Conservation (phyloP, 1,284 basidiomycete species). For the Peniophora sp. region DNA sequence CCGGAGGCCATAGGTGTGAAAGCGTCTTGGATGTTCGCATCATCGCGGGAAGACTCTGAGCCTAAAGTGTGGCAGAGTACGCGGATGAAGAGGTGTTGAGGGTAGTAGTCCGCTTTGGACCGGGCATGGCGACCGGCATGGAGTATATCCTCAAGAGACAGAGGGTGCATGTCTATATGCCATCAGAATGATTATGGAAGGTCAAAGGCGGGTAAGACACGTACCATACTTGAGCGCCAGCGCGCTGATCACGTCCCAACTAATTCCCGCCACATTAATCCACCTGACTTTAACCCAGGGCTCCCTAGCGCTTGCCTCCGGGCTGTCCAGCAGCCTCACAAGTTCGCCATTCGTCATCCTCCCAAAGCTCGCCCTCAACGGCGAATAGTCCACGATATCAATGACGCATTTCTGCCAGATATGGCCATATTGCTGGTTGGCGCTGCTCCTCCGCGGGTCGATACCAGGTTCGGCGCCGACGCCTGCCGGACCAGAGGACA, state of each 20-base stretch:
- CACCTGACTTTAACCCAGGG: constrained; percentile 58
- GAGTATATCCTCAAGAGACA: constrained; percentile 62
- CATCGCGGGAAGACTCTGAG: constrained; percentile 17
- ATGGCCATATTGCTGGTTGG: constrained; percentile 42
- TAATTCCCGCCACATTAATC: constrained; percentile 65
- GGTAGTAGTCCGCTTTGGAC: constrained; percentile 66
- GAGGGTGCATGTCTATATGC: constrained; percentile 51
- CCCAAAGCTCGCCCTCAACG: constrained; percentile 38
- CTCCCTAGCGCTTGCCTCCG: constrained; percentile 30
- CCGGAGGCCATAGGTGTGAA: background rate
- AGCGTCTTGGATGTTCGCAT: constrained; percentile 3
- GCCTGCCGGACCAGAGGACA: constrained; percentile 22
- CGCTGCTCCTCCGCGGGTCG: constrained; percentile 45
- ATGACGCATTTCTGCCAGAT: constrained; percentile 51
- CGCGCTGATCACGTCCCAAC: constrained; percentile 64
- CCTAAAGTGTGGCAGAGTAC: constrained; percentile 50
- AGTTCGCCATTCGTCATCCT: constrained; percentile 52
- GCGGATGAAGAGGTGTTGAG: constrained; percentile 58
- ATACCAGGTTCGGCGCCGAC: constrained; percentile 59
- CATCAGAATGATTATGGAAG: constrained; percentile 1
- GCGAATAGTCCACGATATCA: constrained; percentile 55
- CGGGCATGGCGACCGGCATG: constrained; percentile 46
- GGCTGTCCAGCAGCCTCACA: constrained; percentile 37
- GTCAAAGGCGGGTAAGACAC: constrained; percentile 9
- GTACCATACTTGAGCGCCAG: constrained; percentile 54